phyloP scores from a whole-genome alignment of 805 yeast species.

The Yarrowia phangngaensis region DNA sequence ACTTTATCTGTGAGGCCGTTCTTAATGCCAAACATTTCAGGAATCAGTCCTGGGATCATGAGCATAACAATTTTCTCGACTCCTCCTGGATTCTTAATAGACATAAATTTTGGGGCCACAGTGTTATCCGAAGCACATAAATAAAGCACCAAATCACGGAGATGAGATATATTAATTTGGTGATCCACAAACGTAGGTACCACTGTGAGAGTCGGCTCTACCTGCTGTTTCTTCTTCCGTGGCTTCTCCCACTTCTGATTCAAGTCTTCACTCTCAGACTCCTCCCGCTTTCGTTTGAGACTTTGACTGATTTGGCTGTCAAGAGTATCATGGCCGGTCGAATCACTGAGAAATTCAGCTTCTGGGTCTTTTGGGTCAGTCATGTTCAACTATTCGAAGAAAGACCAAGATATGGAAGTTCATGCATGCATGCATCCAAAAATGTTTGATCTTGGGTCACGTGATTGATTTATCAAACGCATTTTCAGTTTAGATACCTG shows the following conservation, averaged over 20 bases:
- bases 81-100: constrained; percentile 46
- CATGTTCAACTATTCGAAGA: too few species aligned
- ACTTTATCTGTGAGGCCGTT: background rate
- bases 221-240: constrained; percentile 32
- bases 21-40: constrained; percentile 44
- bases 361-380: too few species aligned
- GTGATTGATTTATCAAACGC: too few species aligned
- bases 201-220: constrained; percentile 32
- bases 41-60: constrained; percentile 61
- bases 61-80: constrained; percentile 56
- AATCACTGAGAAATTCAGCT: too few species aligned
- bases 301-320: too few species aligned
- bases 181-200: constrained; percentile 23
- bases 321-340: too few species aligned
- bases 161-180: constrained; percentile 34
- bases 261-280: background rate
- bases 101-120: constrained; percentile 49
- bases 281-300: constrained; percentile 15
- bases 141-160: constrained; percentile 49
- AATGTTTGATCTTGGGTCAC: too few species aligned
- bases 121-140: constrained; percentile 42
- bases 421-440: too few species aligned
- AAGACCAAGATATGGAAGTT: too few species aligned
- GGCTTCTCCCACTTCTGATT: constrained; percentile 17
- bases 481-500: too few species aligned